phyloP scores from a whole-genome alignment of 306 rosid genomes.

The Cicer cuneatum region DNA sequence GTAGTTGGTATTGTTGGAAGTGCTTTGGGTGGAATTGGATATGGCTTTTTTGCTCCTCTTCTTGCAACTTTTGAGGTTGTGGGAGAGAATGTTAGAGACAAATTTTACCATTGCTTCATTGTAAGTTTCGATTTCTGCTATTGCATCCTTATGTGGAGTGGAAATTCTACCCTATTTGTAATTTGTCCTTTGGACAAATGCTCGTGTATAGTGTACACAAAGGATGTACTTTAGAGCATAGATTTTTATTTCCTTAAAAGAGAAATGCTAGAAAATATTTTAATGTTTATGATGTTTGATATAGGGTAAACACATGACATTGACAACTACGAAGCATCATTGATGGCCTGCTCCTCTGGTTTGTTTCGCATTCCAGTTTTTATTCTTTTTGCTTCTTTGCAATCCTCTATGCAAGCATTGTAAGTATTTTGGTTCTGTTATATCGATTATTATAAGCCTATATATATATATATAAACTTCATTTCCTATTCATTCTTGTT shows the following conservation, averaged over 20 bases:
- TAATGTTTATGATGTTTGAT: not conserved
- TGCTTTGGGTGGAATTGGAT: conserved; percentile 79
- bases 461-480: conserved; percentile 1
- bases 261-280: not conserved
- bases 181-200: not conserved
- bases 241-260: too few relatives aligned
- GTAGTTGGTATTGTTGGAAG: conserved; percentile 66
- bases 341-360: conserved; percentile 47
- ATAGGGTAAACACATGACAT: conserved; percentile 29
- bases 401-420: conserved; percentile 70
- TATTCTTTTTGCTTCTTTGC: conserved; percentile 74
- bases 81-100: conserved; percentile 52
- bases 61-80: conserved; percentile 80
- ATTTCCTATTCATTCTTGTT: conserved; percentile 13
- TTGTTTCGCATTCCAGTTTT: conserved; percentile 68
- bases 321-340: conserved; percentile 61
- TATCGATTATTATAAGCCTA: conserved; percentile 19
- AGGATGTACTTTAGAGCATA: too few relatives aligned
- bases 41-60: conserved; percentile 76
- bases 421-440: conserved; percentile 52
- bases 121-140: conserved; percentile 55
- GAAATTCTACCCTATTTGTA: not conserved
- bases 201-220: not conserved
- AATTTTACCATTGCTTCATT: conserved; percentile 65
- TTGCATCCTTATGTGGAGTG: conserved; percentile 40